Evolutionary conservation across 2,329 filamentous ascomycete genomes (phyloP), one percentile per base, ranked within the genome.

Genomic region (Talaromyces sp.): DNA sequence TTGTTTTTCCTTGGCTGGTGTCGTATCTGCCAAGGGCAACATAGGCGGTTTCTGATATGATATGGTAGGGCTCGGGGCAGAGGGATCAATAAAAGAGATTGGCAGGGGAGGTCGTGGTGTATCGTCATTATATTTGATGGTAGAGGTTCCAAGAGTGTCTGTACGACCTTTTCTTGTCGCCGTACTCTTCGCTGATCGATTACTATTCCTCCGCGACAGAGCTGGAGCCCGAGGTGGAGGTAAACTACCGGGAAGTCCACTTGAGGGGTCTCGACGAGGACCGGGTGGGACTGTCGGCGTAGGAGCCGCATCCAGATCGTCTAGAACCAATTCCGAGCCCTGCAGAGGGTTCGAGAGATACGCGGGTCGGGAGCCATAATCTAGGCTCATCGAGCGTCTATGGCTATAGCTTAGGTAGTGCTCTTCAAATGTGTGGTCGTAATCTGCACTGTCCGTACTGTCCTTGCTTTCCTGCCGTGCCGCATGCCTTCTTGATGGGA

Each of bases 201-300:
- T 70, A 66, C 80, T 83, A 65, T 77, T 80, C 64, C 78, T 76
- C 60, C 79, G 74, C 22, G 76, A 78, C 59, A 76, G 69, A 33
- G 72, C 70, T 7, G 75, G 75, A 13, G 75, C 74, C 35, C 73
- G 73, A 50, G 74, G 73, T 11, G 70, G 68, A 39, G 69, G 70
- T 22, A 66, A 60, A 24, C 64, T 73, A 60, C 67, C 60, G 69
- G 50, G 74, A 70, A 70, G 27, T 74, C 62, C 75, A 66, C 66
- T 75, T 27, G 81, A 79, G 49, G 78, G 79, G 54, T 77, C 71
- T 69, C 85, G 80, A 68, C 92, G 87, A 64, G 93, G 92, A 5
- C 93, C 93, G 58, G 85, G 89, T 39, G 92, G 92, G 41, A 97
- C 84, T 33, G 88, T 93, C 5, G 94, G 94, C 43, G 90, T 94